Conservation (phyloP, 2,329 filamentous ascomycete genomes). For the Metarhizium robertsii region DNA sequence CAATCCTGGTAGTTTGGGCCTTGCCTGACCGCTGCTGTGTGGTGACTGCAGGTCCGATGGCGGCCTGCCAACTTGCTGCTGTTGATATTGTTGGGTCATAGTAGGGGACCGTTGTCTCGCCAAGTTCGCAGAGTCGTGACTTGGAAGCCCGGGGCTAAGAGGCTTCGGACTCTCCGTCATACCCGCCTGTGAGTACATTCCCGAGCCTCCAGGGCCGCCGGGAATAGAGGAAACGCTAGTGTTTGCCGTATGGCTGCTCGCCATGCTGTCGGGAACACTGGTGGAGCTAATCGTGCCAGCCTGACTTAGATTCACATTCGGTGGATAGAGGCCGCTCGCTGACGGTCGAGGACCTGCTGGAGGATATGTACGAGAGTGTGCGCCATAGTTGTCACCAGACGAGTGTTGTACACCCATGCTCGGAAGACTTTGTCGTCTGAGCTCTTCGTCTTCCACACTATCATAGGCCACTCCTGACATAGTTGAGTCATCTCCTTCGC, state of each 20-base stretch:
- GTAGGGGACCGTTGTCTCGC: constrained; percentile 56
- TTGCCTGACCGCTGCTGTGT: constrained; percentile 34
- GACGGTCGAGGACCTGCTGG: constrained; percentile 49
- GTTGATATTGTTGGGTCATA: constrained; percentile 54
- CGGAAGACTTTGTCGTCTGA: constrained; percentile 61
- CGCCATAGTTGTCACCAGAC: constrained; percentile 42
- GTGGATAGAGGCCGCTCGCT: constrained; percentile 51
- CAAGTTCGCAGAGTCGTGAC: constrained; percentile 41
- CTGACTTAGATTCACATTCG: constrained; percentile 46
- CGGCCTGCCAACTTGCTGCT: constrained; percentile 48
- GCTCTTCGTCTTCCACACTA: constrained; percentile 49
- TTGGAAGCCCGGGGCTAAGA: constrained; percentile 54
- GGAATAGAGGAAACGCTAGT: constrained; percentile 41
- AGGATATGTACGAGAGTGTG: constrained; percentile 72
- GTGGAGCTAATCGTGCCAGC: constrained; percentile 42
- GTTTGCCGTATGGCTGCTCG: constrained; percentile 35
- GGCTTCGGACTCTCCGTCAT: constrained; percentile 87
- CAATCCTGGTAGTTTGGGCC: constrained; percentile 27
- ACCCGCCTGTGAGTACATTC: constrained; percentile 60
- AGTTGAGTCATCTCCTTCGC: constrained; percentile 43
- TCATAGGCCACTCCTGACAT: constrained; percentile 51
- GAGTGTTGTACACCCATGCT: constrained; percentile 66
- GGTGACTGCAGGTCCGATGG: constrained; percentile 46
- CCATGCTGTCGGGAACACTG: constrained; percentile 33
- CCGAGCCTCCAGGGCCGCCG: constrained; percentile 36